A percentile compares a stretch with the other conserved stretches of the same genome.
These are phyloP conservation scores for Botryotinia convoluta DNA, from an alignment of 2,329 filamentous ascomycete genomes.

Conservation along the genomic window DNA sequence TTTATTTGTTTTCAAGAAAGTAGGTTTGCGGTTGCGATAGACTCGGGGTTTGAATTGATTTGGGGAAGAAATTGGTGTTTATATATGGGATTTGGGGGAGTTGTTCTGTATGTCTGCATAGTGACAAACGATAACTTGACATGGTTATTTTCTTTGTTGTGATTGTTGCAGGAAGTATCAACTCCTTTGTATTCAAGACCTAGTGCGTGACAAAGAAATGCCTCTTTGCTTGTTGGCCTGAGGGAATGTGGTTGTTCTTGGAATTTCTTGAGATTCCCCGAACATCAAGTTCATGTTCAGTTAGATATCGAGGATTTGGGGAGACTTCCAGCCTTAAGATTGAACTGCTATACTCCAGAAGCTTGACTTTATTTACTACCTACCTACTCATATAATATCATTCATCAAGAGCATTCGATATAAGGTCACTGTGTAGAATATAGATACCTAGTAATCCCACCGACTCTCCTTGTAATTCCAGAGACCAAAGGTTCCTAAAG, in stretches of 20 bases:
- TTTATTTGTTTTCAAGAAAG: not conserved
- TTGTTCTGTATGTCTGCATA: not conserved
- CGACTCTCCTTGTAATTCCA: not conserved
- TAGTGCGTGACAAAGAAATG: not conserved
- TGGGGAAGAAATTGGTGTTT: not conserved
- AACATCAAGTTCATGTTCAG: not conserved
- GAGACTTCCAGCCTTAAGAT: not conserved
- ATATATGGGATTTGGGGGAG: not conserved
- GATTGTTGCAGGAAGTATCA: not conserved
- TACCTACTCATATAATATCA: no score
- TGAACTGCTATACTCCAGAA: not conserved
- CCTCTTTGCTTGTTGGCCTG: not conserved
- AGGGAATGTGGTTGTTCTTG: not conserved
- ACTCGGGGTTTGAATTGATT: not conserved
- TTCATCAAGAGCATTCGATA: not conserved
- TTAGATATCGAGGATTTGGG: no score
- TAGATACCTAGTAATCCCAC: not conserved
- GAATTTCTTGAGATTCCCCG: not conserved
- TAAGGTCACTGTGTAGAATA: not conserved
- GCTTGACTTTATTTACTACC: not conserved
- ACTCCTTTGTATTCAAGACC: not conserved
- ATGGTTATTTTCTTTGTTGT: not conserved
- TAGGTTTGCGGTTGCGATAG: constrained; percentile 9
- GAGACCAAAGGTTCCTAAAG: not conserved
- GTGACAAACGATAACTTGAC: not conserved